Conservation (phyloP, 176 grass and related monocot species). For the Carex myosuroides region DNA sequence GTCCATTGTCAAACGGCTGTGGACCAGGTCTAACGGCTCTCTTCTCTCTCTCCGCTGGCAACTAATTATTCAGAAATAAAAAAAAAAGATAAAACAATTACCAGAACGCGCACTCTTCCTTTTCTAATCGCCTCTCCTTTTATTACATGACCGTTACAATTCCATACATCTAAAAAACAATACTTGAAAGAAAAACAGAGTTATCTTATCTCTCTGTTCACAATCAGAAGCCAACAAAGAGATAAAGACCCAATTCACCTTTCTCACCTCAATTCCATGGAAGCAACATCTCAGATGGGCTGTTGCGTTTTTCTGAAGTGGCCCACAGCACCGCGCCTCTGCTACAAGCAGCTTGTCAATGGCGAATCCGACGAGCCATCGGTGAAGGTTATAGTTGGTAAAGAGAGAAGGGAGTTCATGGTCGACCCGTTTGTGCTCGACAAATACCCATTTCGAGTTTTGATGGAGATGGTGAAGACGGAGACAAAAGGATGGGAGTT, state of each 20-base stretch:
- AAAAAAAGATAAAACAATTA: background rate
- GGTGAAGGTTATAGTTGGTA: constrained; percentile 80
- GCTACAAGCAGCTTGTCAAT: constrained; percentile 48
- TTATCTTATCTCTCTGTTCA: background rate
- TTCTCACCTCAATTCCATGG: background rate
- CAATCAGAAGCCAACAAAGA: background rate
- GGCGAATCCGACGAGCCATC: background rate
- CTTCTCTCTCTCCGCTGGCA: background rate
- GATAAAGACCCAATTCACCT: background rate
- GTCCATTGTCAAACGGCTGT: background rate
- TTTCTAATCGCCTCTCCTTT: background rate
- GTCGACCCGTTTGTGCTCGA: constrained; percentile 81
- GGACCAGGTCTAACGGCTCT: constrained; percentile 19
- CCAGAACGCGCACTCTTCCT: background rate
- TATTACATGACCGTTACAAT: constrained; percentile 11
- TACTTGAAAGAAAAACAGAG: background rate
- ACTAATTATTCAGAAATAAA: background rate
- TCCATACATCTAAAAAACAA: background rate
- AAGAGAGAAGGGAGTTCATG: constrained; percentile 77
- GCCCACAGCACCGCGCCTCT: constrained; percentile 46
- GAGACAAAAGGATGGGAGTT: constrained; percentile 28
- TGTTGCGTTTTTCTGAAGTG: constrained; percentile 87
- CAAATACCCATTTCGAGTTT: constrained; percentile 71
- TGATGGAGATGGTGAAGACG: constrained; percentile 60
- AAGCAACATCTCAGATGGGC: constrained; percentile 33